Evolutionary conservation across 148 eudicot genomes (phyloP).

Genomic region (Vaccinium corymbosum): DNA sequence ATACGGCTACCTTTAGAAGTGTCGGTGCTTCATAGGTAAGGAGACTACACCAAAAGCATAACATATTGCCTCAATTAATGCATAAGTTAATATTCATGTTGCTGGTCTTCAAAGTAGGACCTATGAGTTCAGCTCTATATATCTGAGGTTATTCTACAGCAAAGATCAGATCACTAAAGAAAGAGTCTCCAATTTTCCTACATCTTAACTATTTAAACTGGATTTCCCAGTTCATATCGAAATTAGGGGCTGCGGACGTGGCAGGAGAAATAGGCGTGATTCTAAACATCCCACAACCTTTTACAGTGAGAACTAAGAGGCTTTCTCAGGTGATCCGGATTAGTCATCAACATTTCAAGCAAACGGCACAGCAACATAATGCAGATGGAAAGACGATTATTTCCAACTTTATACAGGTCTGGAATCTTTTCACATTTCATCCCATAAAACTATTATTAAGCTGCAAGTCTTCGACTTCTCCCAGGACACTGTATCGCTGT

Average conservation of each 20-base stretch:
- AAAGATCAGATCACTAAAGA: background rate
- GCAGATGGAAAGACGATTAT: conserved; percentile 39
- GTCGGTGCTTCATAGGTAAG: no score
- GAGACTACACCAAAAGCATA: background rate
- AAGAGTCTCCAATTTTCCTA: background rate
- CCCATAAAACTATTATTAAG: background rate
- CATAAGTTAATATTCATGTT: background rate
- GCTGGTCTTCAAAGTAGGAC: background rate
- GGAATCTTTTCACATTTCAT: background rate
- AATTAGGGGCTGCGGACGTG: conserved; percentile 25
- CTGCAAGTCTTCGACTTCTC: background rate
- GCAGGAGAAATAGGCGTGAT: conserved; percentile 32
- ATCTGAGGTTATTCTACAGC: background rate
- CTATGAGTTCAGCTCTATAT: background rate
- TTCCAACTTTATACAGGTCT: conserved; percentile 48
- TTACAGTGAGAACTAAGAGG: conserved; percentile 55
- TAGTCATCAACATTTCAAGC: conserved; percentile 52
- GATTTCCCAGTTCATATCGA: conserved; percentile 42
- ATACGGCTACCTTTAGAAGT: no score
- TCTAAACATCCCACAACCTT: conserved; percentile 41
- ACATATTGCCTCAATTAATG: background rate
- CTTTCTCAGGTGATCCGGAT: conserved; percentile 58
- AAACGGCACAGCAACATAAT: conserved; percentile 37
- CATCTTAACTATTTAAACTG: conserved; percentile 11
- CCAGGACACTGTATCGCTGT: background rate